These are phyloP conservation scores for Talaromyces adpressus DNA, from an alignment of 495 filamentous ascomycete genomes.

Conservation along the genomic window DNA sequence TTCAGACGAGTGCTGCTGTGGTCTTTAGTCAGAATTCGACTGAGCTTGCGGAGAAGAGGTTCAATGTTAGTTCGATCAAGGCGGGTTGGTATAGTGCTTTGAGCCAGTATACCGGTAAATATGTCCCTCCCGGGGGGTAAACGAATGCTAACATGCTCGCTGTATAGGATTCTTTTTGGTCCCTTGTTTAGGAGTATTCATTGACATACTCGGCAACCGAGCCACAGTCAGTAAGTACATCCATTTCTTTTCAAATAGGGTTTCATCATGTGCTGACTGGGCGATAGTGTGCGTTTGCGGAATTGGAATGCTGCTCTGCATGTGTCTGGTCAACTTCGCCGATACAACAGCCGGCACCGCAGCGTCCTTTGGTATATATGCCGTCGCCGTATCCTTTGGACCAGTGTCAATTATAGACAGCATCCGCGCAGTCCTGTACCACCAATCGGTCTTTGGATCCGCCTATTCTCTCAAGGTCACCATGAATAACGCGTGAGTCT, in stretches of 20 bases:
- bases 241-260: background rate
- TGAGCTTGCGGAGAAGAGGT: conserved; percentile 35
- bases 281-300: conserved; percentile 28
- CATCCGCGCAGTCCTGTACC: conserved; percentile 35
- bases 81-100: conserved; percentile 40
- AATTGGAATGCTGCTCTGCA: conserved; percentile 31
- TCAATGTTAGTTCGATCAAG: conserved; percentile 29
- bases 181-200: conserved; percentile 33
- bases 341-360: conserved; percentile 26
- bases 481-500: conserved; percentile 37
- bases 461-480: conserved; percentile 38
- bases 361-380: conserved; percentile 38
- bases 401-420: conserved; percentile 37
- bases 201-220: conserved; percentile 37
- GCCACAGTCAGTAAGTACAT: conserved; percentile 29
- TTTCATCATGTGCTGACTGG: background rate
- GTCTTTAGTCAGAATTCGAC: conserved; percentile 39
- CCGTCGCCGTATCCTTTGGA: conserved; percentile 31
- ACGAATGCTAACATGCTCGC: background rate
- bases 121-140: no score
- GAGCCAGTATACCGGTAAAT: conserved; percentile 33
- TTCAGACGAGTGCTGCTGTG: conserved; percentile 32
- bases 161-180: conserved; percentile 33
- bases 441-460: conserved; percentile 38
- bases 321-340: conserved; percentile 33